A percentile compares a stretch with the other conserved stretches of the same genome.
phyloP scores from a whole-genome alignment of 169 alveolate species.

The Eimeria acervulina region DNA sequence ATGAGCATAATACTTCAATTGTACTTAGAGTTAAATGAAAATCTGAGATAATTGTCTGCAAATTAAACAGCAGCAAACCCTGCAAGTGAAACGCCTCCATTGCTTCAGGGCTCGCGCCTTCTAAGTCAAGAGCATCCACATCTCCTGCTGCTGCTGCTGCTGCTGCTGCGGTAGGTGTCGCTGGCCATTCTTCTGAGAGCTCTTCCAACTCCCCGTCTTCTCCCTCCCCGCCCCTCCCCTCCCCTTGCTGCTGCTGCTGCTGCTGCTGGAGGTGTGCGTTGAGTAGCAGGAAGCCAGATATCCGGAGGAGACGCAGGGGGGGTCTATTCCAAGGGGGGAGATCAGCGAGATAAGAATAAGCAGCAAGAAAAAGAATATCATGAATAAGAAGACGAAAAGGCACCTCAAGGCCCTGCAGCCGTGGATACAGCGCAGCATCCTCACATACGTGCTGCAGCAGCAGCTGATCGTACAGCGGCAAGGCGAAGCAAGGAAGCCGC shows the following conservation, averaged over 20 bases:
- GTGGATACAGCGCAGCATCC: slow-evolving; percentile 86
- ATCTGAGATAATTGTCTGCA: slow-evolving; percentile 84
- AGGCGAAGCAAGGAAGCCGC: slow-evolving; percentile 86
- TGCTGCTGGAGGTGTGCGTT: slow-evolving; percentile 13
- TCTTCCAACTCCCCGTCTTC: slow-evolving; percentile 25
- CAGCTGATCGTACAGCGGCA: slow-evolving; percentile 88
- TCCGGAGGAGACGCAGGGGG: slow-evolving; percentile 85
- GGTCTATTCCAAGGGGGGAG: slow-evolving; percentile 89
- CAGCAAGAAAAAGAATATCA: slow-evolving; percentile 86
- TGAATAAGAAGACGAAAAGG: slow-evolving; percentile 88
- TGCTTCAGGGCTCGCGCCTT: slow-evolving; percentile 84
- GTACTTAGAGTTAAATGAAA: slow-evolving; percentile 84
- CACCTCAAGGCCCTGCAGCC: slow-evolving; percentile 87
- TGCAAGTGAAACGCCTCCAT: slow-evolving; percentile 86
- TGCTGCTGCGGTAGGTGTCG: neutral
- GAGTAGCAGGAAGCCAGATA: slow-evolving; percentile 86
- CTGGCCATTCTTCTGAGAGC: neutral
- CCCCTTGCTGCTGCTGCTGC: slow-evolving; percentile 25
- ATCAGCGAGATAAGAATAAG: slow-evolving; percentile 87
- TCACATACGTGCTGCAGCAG: slow-evolving; percentile 88
- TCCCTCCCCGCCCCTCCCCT: neutral
- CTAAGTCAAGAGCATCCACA: neutral
- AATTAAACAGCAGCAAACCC: slow-evolving; percentile 86
- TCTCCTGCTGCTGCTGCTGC: slow-evolving; percentile 5
- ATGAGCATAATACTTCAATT: slow-evolving; percentile 85